Evolutionary conservation across 352 stramenopile genomes (phyloP).

Genomic region (Pseudoperonospora humuli): DNA sequence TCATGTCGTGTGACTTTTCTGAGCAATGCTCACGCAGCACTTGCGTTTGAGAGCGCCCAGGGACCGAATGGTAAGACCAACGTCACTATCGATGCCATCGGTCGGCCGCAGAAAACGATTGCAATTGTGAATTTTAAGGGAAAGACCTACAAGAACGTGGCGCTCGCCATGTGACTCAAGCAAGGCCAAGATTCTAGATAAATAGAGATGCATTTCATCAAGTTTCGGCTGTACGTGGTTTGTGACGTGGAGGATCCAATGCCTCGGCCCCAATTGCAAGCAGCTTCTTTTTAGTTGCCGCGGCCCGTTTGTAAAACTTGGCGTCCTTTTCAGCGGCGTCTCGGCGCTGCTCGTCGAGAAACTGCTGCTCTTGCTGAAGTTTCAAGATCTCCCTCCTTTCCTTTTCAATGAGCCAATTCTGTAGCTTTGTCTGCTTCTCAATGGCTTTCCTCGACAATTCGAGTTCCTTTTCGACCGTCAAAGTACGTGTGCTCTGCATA

Average conservation of each 20-base stretch:
- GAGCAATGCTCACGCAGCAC: constrained; percentile 45
- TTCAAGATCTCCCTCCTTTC: too few species aligned
- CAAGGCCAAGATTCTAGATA: constrained; percentile 8
- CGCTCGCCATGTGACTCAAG: constrained; percentile 44
- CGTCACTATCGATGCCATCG: constrained; percentile 48
- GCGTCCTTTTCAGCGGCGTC: constrained; percentile 56
- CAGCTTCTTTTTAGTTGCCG: constrained; percentile 64
- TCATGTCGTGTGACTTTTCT: constrained; percentile 66
- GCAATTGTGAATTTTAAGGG: constrained; percentile 45
- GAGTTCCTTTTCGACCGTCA: constrained; percentile 57
- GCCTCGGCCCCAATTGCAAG: too few species aligned
- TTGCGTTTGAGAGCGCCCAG: constrained; percentile 56
- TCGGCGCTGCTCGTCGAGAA: constrained; percentile 63
- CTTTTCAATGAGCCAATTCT: constrained; percentile 87
- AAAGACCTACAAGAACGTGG: constrained; percentile 65
- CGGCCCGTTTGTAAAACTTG: constrained; percentile 72
- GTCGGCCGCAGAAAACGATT: constrained; percentile 64
- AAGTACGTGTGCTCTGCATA: constrained; percentile 12
- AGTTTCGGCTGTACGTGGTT: constrained; percentile 24
- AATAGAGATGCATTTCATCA: constrained; percentile 26
- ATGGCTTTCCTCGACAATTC: constrained; percentile 72
- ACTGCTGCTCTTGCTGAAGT: constrained; percentile 71
- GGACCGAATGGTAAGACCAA: constrained; percentile 29
- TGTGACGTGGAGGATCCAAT: constrained; percentile 7
- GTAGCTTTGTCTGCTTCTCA: constrained; percentile 84